A percentile compares a stretch with the other conserved stretches of the same genome.
Evolutionary conservation across 1,139 yeast species (phyloP).

Genomic region (Yamadazyma siamensis): DNA sequence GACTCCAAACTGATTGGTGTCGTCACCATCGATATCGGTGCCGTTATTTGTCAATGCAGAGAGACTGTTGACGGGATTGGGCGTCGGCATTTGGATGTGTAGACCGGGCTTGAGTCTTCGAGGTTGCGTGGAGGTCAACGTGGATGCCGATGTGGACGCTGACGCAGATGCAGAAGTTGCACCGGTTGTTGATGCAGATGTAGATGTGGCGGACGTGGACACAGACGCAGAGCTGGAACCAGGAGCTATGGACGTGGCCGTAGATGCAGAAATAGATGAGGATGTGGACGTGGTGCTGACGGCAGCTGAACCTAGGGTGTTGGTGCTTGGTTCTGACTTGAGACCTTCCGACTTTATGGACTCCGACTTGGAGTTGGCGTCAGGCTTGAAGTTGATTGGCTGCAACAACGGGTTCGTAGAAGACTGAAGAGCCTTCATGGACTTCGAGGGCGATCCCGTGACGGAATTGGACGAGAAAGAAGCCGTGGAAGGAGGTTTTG

Average conservation of each 20-base stretch:
- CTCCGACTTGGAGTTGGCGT: too few relatives aligned
- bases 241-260: background rate
- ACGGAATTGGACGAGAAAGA: conserved; percentile 16
- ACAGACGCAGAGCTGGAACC: too few relatives aligned
- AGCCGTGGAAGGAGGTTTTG: conserved; percentile 32
- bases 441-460: conserved; percentile 44
- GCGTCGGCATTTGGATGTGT: conserved; percentile 50
- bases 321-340: background rate
- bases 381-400: conserved; percentile 52
- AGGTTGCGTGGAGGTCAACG: conserved; percentile 12
- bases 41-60: conserved; percentile 31
- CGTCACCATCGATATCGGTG: conserved; percentile 26
- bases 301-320: too few relatives aligned
- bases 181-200: too few relatives aligned
- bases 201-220: too few relatives aligned
- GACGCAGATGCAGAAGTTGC: too few relatives aligned
- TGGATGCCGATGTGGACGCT: too few relatives aligned
- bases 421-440: conserved; percentile 53
- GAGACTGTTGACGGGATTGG: conserved; percentile 32
- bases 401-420: conserved; percentile 51
- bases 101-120: conserved; percentile 33
- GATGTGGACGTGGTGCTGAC: too few relatives aligned
- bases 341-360: too few relatives aligned
- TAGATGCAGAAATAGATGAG: too few relatives aligned
- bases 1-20: conserved; percentile 65